Percentiles rank a stretch among this genome's conserved stretches.
phyloP scores from a whole-genome alignment of 179 eudicot species.

The Carnegiea gigantea region DNA sequence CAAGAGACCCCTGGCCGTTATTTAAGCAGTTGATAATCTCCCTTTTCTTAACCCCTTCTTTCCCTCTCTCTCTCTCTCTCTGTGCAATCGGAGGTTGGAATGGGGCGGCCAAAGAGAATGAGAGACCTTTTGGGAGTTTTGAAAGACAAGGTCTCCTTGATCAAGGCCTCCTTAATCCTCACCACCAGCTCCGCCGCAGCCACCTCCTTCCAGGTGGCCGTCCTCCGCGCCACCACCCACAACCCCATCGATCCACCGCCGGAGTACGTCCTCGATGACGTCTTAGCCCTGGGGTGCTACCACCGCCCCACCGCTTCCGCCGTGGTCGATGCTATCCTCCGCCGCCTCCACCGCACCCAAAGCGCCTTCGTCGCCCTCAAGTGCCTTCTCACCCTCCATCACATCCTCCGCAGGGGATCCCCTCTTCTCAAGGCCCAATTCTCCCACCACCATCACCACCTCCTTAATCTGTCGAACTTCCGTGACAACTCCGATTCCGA shows the following conservation, averaged over 20 bases:
- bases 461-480: slow-evolving; percentile 18
- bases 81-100: background rate
- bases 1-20: no score
- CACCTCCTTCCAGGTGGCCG: slow-evolving; percentile 37
- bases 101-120: slow-evolving; percentile 23
- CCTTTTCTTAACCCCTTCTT: background rate
- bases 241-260: slow-evolving; percentile 40
- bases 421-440: slow-evolving; percentile 33
- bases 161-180: slow-evolving; percentile 44
- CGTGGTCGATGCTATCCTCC: slow-evolving; percentile 40
- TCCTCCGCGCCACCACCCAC: slow-evolving; percentile 67
- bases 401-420: slow-evolving; percentile 42
- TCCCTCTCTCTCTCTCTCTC: background rate
- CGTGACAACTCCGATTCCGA: slow-evolving; percentile 39
- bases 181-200: slow-evolving; percentile 29
- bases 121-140: slow-evolving; percentile 32
- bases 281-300: slow-evolving; percentile 35
- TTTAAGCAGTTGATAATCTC: background rate
- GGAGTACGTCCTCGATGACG: slow-evolving; percentile 35
- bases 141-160: slow-evolving; percentile 53
- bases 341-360: slow-evolving; percentile 43
- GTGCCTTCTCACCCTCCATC: slow-evolving; percentile 60
- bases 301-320: slow-evolving; percentile 32
- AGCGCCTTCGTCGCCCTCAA: slow-evolving; percentile 62
- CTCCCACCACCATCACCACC: slow-evolving; percentile 17